These are phyloP conservation scores for Laguncularia racemosa DNA, from an alignment of 345 rosid genomes.

Conservation along the genomic window DNA sequence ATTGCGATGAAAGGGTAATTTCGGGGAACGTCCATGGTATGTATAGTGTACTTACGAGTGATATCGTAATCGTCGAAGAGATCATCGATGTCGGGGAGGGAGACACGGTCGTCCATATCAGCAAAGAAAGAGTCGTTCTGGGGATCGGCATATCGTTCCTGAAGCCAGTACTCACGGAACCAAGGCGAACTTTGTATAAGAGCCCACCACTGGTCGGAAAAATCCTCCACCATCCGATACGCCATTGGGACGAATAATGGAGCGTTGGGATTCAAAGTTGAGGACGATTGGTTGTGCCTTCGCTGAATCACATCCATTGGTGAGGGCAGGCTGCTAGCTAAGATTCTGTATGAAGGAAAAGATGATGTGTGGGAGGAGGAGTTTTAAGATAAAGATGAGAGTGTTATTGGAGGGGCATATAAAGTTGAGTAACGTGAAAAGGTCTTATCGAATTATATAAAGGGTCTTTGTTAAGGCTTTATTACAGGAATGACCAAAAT, in stretches of 20 bases:
- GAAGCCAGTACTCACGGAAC: slow-evolving; percentile 71
- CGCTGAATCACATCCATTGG: slow-evolving; percentile 32
- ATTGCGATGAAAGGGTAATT: too few species aligned
- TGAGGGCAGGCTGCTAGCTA: slow-evolving; percentile 6
- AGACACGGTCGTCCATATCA: slow-evolving; percentile 12
- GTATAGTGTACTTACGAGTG: slow-evolving; percentile 10
- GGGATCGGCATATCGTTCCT: slow-evolving; percentile 47
- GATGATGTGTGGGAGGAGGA: too few species aligned
- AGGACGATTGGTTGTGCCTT: slow-evolving; percentile 8
- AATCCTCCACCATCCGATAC: slow-evolving; percentile 58
- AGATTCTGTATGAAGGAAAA: too few species aligned
- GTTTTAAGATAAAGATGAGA: too few species aligned
- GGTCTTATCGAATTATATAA: too few species aligned
- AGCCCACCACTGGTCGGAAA: slow-evolving; percentile 71
- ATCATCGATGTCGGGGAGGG: slow-evolving; percentile 22
- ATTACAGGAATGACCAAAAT: too few species aligned
- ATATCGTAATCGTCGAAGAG: slow-evolving; percentile 15
- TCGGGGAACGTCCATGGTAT: too few species aligned
- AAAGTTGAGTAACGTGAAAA: too few species aligned
- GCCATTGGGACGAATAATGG: slow-evolving; percentile 51
- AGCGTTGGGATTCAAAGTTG: slow-evolving; percentile 52
- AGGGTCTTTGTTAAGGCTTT: too few species aligned
- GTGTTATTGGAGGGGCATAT: too few species aligned
- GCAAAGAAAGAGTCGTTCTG: slow-evolving; percentile 15
- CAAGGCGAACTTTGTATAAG: slow-evolving; percentile 52